phyloP scores from a whole-genome alignment of 2,329 filamentous ascomycete species.

The Clonostachys rosea region DNA sequence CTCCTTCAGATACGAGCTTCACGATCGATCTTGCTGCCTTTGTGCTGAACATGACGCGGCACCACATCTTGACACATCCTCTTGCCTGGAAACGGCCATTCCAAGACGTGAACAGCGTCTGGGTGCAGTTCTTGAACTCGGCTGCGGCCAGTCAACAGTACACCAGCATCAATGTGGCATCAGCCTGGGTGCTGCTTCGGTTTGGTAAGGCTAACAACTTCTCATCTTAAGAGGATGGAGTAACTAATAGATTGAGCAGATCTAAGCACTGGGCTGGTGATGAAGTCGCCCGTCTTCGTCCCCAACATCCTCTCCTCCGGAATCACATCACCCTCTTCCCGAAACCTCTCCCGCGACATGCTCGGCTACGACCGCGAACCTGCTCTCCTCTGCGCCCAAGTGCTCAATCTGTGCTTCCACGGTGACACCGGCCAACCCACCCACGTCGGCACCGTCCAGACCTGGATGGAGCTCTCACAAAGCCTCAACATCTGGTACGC shows the following conservation, averaged over 20 bases:
- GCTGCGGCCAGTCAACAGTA: background rate
- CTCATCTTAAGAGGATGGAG: background rate
- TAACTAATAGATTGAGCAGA: conserved; percentile 8
- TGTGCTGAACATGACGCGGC: too few relatives aligned
- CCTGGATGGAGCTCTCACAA: conserved; percentile 22
- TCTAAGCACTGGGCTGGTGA: conserved; percentile 18
- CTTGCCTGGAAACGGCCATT: background rate
- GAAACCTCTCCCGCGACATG: conserved; percentile 8
- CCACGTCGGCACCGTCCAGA: conserved; percentile 8
- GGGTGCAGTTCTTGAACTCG: background rate
- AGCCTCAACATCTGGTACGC: conserved; percentile 23
- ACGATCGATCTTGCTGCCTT: too few relatives aligned
- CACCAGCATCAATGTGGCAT: conserved; percentile 2
- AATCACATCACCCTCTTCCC: conserved; percentile 9
- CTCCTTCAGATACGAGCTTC: too few relatives aligned
- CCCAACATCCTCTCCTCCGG: conserved; percentile 11
- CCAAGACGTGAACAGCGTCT: background rate
- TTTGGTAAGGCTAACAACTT: conserved; percentile 10
- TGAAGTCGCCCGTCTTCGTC: conserved; percentile 13
- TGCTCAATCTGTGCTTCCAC: conserved; percentile 22
- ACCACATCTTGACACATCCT: too few relatives aligned
- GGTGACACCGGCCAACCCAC: background rate
- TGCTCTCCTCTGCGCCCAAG: conserved; percentile 22
- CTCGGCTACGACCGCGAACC: conserved; percentile 16
- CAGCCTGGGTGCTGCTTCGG: conserved; percentile 16